Evolutionary conservation across 805 yeast species (phyloP).

Genomic region (Lachancea sp.): DNA sequence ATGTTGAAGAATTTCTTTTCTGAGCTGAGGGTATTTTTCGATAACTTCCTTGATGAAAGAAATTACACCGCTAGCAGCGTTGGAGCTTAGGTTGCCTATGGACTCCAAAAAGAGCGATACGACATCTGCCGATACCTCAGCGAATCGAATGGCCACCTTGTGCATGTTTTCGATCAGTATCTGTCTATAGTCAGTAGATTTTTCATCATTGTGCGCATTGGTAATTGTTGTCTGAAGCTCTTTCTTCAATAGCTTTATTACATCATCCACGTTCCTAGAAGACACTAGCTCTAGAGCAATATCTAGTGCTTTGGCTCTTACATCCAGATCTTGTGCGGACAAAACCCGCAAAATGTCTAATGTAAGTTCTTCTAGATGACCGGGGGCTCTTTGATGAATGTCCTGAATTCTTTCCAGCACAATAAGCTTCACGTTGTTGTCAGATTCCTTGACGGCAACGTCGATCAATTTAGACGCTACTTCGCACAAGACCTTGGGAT

Average conservation of each 20-base stretch:
- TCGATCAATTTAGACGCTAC: conserved; percentile 86
- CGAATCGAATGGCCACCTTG: conserved; percentile 78
- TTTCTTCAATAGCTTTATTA: conserved; percentile 83
- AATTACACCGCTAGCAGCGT: conserved; percentile 84
- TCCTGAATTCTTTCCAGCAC: conserved; percentile 81
- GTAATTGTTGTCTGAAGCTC: conserved; percentile 73
- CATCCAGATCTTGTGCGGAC: conserved; percentile 85
- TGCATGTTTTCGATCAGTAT: conserved; percentile 82
- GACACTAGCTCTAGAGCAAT: conserved; percentile 77
- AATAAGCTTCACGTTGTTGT: conserved; percentile 88
- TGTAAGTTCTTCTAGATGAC: conserved; percentile 73
- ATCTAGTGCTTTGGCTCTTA: conserved; percentile 79
- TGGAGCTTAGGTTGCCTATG: conserved; percentile 73
- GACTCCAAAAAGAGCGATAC: conserved; percentile 84
- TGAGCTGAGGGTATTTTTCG: conserved; percentile 79
- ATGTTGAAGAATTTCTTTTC: conserved; percentile 56
- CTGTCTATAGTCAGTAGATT: conserved; percentile 80
- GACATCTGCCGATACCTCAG: conserved; percentile 86
- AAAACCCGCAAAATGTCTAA: conserved; percentile 82
- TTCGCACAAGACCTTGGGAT: conserved; percentile 59
- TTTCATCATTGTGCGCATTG: conserved; percentile 58
- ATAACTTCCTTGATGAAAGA: conserved; percentile 91
- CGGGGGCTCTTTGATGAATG: conserved; percentile 67
- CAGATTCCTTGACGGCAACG: conserved; percentile 86
- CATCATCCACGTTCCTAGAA: conserved; percentile 88